Conservation (phyloP, 768 basidiomycete genomes). For the Lactifluus hygrophoroides region DNA sequence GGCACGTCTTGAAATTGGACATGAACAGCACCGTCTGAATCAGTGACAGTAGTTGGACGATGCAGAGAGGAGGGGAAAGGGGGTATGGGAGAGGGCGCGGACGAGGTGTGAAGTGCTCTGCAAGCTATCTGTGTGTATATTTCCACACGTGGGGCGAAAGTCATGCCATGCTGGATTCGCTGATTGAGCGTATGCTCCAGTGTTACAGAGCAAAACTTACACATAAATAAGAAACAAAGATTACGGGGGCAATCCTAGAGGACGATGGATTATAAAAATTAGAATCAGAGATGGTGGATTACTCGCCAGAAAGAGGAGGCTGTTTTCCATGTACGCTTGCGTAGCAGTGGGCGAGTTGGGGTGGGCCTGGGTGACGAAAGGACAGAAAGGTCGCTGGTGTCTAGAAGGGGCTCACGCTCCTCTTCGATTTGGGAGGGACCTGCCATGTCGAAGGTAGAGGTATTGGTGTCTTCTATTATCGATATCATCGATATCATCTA, state of each 20-base stretch:
- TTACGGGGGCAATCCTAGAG: slow-evolving; percentile 19
- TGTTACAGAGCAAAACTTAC: not conserved
- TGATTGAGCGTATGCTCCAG: not conserved
- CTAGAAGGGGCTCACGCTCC: slow-evolving; percentile 17
- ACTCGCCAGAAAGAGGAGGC: slow-evolving; percentile 11
- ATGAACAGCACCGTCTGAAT: not conserved
- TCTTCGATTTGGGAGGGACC: not conserved
- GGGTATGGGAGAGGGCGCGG: not conserved
- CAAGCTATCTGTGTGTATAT: slow-evolving; percentile 21
- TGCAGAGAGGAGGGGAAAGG: not conserved
- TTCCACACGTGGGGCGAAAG: slow-evolving; percentile 20
- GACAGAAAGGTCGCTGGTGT: not conserved
- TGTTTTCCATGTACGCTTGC: no score
- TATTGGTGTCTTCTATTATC: no score
- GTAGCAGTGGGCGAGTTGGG: no score
- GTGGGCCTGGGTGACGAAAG: not conserved
- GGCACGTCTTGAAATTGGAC: slow-evolving; percentile 5
- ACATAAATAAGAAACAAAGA: slow-evolving; percentile 18
- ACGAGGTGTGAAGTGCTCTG: slow-evolving; percentile 8
- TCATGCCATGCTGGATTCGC: slow-evolving; percentile 16
- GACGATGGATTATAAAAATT: not conserved
- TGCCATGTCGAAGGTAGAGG: not conserved
- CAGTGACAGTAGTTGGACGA: not conserved
- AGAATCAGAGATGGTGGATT: not conserved
- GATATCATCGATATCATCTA: no score